Base-by-base conservation (phyloP, 2,329 filamentous ascomycete species). In the Xylariaceae sp. region DNA sequence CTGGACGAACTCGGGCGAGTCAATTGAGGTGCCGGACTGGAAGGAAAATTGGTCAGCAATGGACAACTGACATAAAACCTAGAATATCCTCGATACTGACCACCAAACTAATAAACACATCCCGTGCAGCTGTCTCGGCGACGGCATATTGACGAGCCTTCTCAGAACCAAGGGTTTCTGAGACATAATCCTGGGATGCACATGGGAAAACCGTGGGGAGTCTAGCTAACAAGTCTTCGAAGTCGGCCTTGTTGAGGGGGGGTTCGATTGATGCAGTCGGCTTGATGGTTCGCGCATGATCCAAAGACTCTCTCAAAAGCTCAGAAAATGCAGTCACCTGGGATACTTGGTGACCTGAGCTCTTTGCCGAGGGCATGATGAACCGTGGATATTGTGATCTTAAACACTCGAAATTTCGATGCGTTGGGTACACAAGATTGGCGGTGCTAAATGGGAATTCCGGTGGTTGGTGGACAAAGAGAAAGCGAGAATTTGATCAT, bases 41-140 rank as follows among this genome's bases (percentile, higher is more conserved):
- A 54, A 44, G 23, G 23, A 26, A n/a, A n/a, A 26, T 26, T 20
- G 61, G 73, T 74, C 61, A 75, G 72, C 68, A 63, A 44, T 65
- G 60, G 61, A 56, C 32, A 16, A 47, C 50, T 5, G 32, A 7
- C 10, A 29, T 16, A 41, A n/a, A 3, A 48, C 12, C 6, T 16
- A 37, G 29, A 19, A 32, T 45, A 50, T 21, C 3, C 7, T 58
- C 41, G 42, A n/a, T 26, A 59, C 88, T 79, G 76, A 95, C 91
- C 71, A 96, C 82, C 59, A 91, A 79, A 60, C 83, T 80, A 73
- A 91, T 91, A 74, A 98, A 96, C 46, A 89, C 83, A 65, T 89
- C 85, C 66, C 91, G 87, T 48, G 89, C 89, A 10, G 91, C 92
- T 18, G 89, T 92, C 73, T 98, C 95, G 45, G 96, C 85, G 20